These are phyloP conservation scores for Amoebophrya sp. DNA, from an alignment of 169 alveolate genomes.

Conservation along the genomic window DNA sequence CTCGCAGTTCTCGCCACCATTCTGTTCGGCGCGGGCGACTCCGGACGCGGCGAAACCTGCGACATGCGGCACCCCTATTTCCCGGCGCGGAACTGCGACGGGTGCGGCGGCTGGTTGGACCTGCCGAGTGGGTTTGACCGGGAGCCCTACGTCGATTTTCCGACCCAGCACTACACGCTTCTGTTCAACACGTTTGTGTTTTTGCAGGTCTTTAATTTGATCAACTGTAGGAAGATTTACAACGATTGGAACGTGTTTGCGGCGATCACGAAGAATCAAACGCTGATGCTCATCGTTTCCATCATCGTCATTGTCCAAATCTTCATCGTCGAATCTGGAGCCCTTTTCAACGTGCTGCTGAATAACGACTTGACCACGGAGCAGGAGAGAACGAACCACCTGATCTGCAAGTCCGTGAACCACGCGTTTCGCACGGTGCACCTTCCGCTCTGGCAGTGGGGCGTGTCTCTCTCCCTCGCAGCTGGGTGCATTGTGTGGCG, in stretches of 20 bases:
- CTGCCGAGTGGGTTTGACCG: not conserved
- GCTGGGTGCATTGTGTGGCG: not conserved
- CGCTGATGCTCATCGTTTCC: too few species aligned
- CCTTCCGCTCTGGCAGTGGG: not conserved
- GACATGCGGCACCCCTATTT: not conserved
- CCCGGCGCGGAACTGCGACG: not conserved
- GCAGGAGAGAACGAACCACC: too few species aligned
- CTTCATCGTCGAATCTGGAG: too few species aligned
- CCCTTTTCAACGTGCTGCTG: too few species aligned
- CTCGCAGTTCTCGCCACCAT: slow-evolving; percentile 51
- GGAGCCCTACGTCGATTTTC: slow-evolving; percentile 44
- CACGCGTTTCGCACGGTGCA: not conserved
- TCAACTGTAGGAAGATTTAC: slow-evolving; percentile 72
- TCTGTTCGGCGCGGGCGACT: not conserved
- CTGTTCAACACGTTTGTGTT: slow-evolving; percentile 81
- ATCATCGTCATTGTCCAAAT: too few species aligned
- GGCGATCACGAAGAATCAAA: slow-evolving; percentile 51
- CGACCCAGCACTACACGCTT: slow-evolving; percentile 72
- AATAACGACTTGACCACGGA: too few species aligned
- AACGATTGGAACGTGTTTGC: slow-evolving; percentile 65
- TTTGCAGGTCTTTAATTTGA: slow-evolving; percentile 70
- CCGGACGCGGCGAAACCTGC: not conserved
- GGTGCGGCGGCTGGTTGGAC: not conserved
- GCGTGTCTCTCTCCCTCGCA: not conserved
- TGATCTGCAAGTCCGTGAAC: not conserved